Evolutionary conservation across 2,329 filamentous ascomycete species (phyloP).

Genomic region (Penicillium nordicum): DNA sequence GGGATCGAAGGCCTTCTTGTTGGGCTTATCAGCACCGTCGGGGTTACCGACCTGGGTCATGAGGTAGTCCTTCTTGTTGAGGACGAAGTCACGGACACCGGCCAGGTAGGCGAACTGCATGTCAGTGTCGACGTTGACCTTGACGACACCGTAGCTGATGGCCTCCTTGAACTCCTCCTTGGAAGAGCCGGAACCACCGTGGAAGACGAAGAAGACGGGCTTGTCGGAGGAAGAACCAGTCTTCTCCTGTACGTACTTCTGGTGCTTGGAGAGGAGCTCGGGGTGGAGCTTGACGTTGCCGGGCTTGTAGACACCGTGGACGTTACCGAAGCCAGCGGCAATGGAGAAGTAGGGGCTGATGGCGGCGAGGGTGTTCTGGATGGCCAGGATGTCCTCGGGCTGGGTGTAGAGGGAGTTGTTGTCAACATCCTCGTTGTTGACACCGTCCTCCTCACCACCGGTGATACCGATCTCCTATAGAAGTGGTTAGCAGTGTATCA

Average conservation of each 20-base stretch:
- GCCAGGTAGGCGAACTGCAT: conserved; percentile 91
- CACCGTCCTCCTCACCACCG: conserved; percentile 94
- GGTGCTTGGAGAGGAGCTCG: conserved; percentile 94
- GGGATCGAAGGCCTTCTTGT: conserved; percentile 94
- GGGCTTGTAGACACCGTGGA: conserved; percentile 98
- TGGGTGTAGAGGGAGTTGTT: conserved; percentile 97
- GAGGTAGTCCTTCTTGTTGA: conserved; percentile 94
- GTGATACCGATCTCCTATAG: conserved; percentile 80
- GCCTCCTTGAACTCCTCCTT: conserved; percentile 88
- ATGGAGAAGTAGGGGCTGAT: conserved; percentile 98
- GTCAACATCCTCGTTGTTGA: conserved; percentile 97
- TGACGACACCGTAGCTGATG: conserved; percentile 91
- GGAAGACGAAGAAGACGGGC: conserved; percentile 99
- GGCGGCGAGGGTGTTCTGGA: conserved; percentile 78
- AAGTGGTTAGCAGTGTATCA: conserved; percentile 4
- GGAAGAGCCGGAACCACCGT: conserved; percentile 88
- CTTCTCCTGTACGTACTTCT: conserved; percentile 83
- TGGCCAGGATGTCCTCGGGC: conserved; percentile 90
- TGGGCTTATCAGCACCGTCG: conserved; percentile 93
- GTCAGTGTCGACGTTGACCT: conserved; percentile 99
- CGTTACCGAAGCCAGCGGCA: conserved; percentile 96
- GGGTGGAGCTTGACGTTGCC: conserved; percentile 96
- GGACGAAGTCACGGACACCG: conserved; percentile 91
- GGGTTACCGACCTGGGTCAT: conserved; percentile 86
- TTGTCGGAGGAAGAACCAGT: conserved; percentile 69